These are phyloP conservation scores for Albugo laibachii DNA, from an alignment of 352 stramenopile genomes.

Conservation along the genomic window DNA sequence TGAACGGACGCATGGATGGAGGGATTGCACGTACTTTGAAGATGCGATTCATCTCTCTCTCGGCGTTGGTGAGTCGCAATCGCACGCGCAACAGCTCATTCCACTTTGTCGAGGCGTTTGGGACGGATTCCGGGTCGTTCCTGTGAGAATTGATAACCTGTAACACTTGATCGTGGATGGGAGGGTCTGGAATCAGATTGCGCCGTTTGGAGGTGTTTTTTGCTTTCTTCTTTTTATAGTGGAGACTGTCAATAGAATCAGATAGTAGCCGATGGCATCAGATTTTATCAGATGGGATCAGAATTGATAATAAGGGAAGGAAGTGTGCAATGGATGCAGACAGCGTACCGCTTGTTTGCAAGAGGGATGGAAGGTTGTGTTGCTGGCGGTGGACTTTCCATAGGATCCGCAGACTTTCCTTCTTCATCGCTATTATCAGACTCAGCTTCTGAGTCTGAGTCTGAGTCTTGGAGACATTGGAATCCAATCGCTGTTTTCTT, in stretches of 20 bases:
- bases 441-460: slow-evolving; percentile 21
- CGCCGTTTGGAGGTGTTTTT: slow-evolving; percentile 1
- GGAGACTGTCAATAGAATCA: slow-evolving; percentile 12
- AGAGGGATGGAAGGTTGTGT: background rate
- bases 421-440: slow-evolving; percentile 10
- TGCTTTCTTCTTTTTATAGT: slow-evolving; percentile 21
- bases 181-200: too few species aligned
- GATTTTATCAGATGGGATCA: too few species aligned
- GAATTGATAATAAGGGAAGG: too few species aligned
- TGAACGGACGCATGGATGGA: background rate
- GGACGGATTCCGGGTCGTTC: slow-evolving; percentile 41
- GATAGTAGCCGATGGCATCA: too few species aligned
- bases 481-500: slow-evolving; percentile 42
- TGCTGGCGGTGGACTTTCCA: background rate
- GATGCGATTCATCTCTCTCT: slow-evolving; percentile 80
- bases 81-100: slow-evolving; percentile 48
- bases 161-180: slow-evolving; percentile 4
- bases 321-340: background rate
- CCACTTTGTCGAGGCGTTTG: slow-evolving; percentile 32
- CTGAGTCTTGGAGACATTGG: slow-evolving; percentile 46
- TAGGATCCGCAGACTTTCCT: background rate
- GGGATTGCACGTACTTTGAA: slow-evolving; percentile 29
- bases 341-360: background rate
- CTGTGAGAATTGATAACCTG: slow-evolving; percentile 12
- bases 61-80: slow-evolving; percentile 54